Evolutionary conservation across 768 basidiomycete species (phyloP).

Genomic region (Amanita muscaria): DNA sequence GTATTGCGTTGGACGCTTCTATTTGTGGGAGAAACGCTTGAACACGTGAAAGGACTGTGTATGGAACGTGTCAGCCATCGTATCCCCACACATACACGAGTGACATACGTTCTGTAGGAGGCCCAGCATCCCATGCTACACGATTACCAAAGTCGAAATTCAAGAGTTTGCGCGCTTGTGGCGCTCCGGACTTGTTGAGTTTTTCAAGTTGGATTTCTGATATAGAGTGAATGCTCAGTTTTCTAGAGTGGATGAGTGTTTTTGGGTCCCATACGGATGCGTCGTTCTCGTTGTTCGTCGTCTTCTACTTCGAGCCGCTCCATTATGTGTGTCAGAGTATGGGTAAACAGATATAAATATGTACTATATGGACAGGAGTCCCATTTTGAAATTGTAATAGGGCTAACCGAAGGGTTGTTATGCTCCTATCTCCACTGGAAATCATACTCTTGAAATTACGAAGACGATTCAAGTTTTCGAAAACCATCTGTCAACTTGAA

Average conservation of each 20-base stretch:
- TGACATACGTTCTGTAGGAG: constrained; percentile 42
- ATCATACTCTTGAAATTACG: too few relatives aligned
- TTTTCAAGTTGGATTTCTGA: constrained; percentile 34
- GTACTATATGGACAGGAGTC: too few relatives aligned
- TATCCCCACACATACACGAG: too few relatives aligned
- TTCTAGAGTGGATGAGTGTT: not conserved
- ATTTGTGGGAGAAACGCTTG: constrained; percentile 61
- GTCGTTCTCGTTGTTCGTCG: constrained; percentile 7
- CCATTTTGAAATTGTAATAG: too few relatives aligned
- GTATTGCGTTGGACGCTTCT: constrained; percentile 51
- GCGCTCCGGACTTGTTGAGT: constrained; percentile 23
- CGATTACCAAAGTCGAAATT: constrained; percentile 30
- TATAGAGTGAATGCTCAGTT: not conserved
- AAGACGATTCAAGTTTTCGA: too few relatives aligned
- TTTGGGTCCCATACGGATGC: constrained; percentile 1
- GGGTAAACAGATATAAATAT: not conserved
- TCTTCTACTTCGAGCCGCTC: constrained; percentile 10
- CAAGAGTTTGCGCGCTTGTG: constrained; percentile 12
- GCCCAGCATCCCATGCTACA: constrained; percentile 27
- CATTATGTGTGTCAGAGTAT: not conserved
- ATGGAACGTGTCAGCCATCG: not conserved
- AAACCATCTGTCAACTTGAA: too few relatives aligned
- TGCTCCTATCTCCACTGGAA: too few relatives aligned
- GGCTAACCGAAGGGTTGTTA: too few relatives aligned
- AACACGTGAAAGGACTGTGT: constrained; percentile 53